Evolutionary conservation across 140 eudicot genomes (phyloP), one percentile per base, ranked within the genome.

Genomic region (Oenanthe javanica): DNA sequence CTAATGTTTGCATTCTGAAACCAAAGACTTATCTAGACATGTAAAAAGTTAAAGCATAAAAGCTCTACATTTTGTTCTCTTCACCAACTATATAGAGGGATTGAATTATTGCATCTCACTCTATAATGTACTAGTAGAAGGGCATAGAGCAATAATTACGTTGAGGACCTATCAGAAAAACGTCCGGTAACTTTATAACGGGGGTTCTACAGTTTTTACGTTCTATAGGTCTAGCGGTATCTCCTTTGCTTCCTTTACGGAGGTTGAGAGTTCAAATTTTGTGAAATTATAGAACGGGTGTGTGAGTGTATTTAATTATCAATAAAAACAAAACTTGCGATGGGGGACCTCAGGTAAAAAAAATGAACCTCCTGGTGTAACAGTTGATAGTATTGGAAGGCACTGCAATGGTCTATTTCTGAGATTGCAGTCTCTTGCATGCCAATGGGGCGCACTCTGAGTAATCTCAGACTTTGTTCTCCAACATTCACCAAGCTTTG

Each of bases 381-480:
- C 75, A 38, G 76, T 71, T 71, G 23, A 21, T n/a, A 42, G 46
- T n/a, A 38, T 6, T 70, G 23, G 45, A 12, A 38, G 48, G 16
- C 9, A 15, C 75, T 42, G 76, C 76, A 40, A 1, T 40, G 21
- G 49, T 9, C 18, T 13, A 19, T 18, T 7, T 18, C 49, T 18
- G 59, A 21, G 21, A 9, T 25, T 74, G 51, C 55, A 47, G 55
- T 46, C 9, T 73, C 18, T 73, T 73, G 77, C 77, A 43, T 45
- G 40, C 55, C 57, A 21, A 46, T 19, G 38, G 15, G 77, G 40
- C 9, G 77, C 40, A 73, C 38, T 46, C 6, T 74, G 52, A 74
- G 78, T 6, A 43, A 73, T 46, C 54, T 47, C 77, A 46, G 77
- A 13, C 36, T 73, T 74, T 74, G 78, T 42, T 74, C 59, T 72